phyloP scores from a whole-genome alignment of 1,284 basidiomycete species.

The Boletus subluridellus region DNA sequence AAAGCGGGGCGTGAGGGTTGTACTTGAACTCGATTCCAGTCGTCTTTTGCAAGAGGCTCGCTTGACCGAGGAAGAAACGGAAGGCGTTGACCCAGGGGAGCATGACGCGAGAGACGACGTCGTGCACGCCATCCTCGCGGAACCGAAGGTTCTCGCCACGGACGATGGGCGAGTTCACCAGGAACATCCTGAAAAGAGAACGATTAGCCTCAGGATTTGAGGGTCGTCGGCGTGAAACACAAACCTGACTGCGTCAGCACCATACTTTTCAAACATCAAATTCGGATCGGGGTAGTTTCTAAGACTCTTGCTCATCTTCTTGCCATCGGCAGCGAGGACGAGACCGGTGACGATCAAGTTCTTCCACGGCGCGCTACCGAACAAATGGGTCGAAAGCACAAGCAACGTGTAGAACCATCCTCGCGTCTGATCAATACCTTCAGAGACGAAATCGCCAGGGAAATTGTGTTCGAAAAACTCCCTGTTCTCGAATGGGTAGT shows the following conservation, averaged over 20 bases:
- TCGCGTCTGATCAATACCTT: conserved; percentile 94
- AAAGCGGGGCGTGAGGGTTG: conserved; percentile 80
- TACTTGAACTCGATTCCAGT: conserved; percentile 81
- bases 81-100: conserved; percentile 99
- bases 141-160: conserved; percentile 97
- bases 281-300: conserved; percentile 99
- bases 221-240: conserved; percentile 8
- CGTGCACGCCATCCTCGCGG: conserved; percentile 96
- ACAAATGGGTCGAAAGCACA: conserved; percentile 92
- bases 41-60: conserved; percentile 82
- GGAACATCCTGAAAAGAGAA: conserved; percentile 71
- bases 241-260: conserved; percentile 92
- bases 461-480: conserved; percentile 82
- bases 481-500: conserved; percentile 98
- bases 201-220: background rate
- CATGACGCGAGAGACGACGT: conserved; percentile 92
- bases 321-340: conserved; percentile 94
- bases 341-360: conserved; percentile 97
- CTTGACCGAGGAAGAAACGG: conserved; percentile 99
- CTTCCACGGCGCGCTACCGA: conserved; percentile 94
- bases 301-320: conserved; percentile 99
- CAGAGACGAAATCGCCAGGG: conserved; percentile 98
- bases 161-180: conserved; percentile 98
- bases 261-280: conserved; percentile 86
- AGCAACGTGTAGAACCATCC: conserved; percentile 99